A percentile compares a stretch with the other conserved stretches of the same genome.
These are phyloP conservation scores for Fusarium sulawesiense DNA, from an alignment of 2,329 filamentous ascomycete genomes.

Conservation along the genomic window DNA sequence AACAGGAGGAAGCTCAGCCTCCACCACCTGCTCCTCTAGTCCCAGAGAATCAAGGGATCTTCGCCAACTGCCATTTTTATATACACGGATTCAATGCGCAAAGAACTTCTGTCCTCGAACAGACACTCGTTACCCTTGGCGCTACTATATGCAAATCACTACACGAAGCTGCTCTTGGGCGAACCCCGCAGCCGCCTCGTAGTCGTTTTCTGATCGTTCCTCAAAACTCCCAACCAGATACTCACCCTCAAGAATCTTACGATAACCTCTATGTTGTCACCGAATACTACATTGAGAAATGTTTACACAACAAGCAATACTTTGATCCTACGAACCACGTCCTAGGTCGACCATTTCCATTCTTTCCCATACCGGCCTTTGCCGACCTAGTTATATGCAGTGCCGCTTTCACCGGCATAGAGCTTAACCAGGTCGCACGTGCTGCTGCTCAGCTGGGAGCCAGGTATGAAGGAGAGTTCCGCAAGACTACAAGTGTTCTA, in stretches of 20 bases:
- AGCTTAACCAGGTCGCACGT: conserved; percentile 86
- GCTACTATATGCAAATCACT: conserved; percentile 59
- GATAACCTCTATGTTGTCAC: conserved; percentile 70
- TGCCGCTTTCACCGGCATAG: conserved; percentile 84
- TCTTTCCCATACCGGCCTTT: conserved; percentile 77
- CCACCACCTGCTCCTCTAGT: conserved; percentile 21
- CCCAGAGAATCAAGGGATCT: conserved; percentile 55
- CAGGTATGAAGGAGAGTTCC: conserved; percentile 82
- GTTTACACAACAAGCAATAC: conserved; percentile 79
- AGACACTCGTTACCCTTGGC: conserved; percentile 61
- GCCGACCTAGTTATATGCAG: conserved; percentile 78
- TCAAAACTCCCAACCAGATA: conserved; percentile 60
- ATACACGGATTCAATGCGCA: conserved; percentile 68
- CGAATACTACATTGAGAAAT: conserved; percentile 93
- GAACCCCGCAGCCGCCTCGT: conserved; percentile 45
- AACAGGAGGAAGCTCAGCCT: conserved; percentile 6
- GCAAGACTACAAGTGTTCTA: conserved; percentile 77
- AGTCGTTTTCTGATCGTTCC: conserved; percentile 67
- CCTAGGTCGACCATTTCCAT: conserved; percentile 80
- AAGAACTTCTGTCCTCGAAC: conserved; percentile 61
- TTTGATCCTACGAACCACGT: conserved; percentile 76
- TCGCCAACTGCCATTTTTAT: conserved; percentile 68
- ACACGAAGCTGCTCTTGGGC: conserved; percentile 53
- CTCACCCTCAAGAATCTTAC: conserved; percentile 54
- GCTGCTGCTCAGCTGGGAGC: conserved; percentile 81